phyloP scores from a whole-genome alignment of 2,329 filamentous ascomycete genomes.

The Chaetomium globosum region DNA sequence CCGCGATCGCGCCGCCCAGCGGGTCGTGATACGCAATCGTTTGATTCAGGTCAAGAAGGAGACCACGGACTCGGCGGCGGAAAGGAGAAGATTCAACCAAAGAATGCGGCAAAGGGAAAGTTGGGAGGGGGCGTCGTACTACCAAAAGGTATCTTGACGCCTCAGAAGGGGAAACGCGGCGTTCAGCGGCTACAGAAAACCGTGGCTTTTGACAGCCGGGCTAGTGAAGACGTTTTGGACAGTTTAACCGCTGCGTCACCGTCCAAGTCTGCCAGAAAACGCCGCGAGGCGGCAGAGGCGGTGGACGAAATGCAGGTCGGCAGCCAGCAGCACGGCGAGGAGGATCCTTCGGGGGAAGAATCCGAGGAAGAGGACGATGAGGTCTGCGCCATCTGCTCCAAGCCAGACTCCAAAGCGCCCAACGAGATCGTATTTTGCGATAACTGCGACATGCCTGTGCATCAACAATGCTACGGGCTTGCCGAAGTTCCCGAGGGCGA shows the following conservation, averaged over 20 bases:
- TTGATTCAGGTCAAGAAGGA: background rate
- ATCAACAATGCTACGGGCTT: slow-evolving; percentile 64
- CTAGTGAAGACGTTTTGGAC: slow-evolving; percentile 55
- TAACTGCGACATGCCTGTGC: slow-evolving; percentile 63
- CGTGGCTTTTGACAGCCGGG: slow-evolving; percentile 53
- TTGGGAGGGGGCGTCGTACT: slow-evolving; percentile 29
- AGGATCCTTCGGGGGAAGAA: slow-evolving; percentile 30
- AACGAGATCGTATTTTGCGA: slow-evolving; percentile 69
- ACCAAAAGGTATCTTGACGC: slow-evolving; percentile 61
- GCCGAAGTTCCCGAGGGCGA: slow-evolving; percentile 62
- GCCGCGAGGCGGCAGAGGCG: slow-evolving; percentile 15
- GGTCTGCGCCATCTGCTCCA: slow-evolving; percentile 60
- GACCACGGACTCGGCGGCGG: background rate
- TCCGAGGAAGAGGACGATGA: slow-evolving; percentile 49
- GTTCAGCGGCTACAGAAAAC: slow-evolving; percentile 52
- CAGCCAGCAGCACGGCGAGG: slow-evolving; percentile 20
- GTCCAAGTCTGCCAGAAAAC: slow-evolving; percentile 26
- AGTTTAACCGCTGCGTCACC: slow-evolving; percentile 43
- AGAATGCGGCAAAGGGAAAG: slow-evolving; percentile 2
- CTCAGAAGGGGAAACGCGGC: slow-evolving; percentile 44
- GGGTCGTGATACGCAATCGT: background rate
- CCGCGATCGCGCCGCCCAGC: background rate
- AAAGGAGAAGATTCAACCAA: background rate
- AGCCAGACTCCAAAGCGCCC: slow-evolving; percentile 58
- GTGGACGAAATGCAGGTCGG: slow-evolving; percentile 22